Conservation (phyloP, 768 basidiomycete species). For the Pholiota molesta region DNA sequence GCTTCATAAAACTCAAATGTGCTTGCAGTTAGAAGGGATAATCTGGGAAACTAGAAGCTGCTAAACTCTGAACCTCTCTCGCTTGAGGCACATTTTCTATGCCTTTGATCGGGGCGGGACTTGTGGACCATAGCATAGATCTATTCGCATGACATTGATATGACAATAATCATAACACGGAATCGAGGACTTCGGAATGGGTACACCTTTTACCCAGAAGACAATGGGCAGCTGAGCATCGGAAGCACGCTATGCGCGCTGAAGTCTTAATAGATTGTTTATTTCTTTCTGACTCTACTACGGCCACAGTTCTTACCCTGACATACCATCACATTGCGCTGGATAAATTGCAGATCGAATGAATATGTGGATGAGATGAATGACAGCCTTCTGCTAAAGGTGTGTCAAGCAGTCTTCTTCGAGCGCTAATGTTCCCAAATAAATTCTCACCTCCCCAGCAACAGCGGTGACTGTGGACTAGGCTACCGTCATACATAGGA, state of each 20-base stretch:
- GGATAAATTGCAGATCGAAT: too few relatives aligned
- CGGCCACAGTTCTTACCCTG: too few relatives aligned
- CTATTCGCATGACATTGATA: neutral
- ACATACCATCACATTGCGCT: too few relatives aligned
- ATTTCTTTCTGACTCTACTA: too few relatives aligned
- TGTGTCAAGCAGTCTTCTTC: neutral
- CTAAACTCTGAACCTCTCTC: neutral
- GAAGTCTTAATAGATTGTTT: neutral
- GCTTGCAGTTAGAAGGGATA: too few relatives aligned
- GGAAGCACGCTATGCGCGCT: neutral
- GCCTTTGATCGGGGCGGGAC: neutral
- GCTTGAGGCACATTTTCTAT: neutral
- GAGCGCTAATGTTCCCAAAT: neutral
- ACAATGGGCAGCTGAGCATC: neutral
- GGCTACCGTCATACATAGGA: neutral
- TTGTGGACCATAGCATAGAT: neutral
- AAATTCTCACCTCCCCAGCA: neutral
- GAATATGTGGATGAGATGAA: neutral
- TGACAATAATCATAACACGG: neutral
- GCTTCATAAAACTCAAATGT: too few relatives aligned
- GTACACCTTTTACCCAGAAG: neutral
- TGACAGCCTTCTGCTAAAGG: neutral
- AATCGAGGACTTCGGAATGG: constrained; percentile 1
- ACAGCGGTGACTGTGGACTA: neutral
- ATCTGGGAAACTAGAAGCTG: neutral